Evolutionary conservation across 495 filamentous ascomycete genomes (phyloP), one percentile per base, ranked within the genome.

Genomic region (Aspergillus sclerotioniger): DNA sequence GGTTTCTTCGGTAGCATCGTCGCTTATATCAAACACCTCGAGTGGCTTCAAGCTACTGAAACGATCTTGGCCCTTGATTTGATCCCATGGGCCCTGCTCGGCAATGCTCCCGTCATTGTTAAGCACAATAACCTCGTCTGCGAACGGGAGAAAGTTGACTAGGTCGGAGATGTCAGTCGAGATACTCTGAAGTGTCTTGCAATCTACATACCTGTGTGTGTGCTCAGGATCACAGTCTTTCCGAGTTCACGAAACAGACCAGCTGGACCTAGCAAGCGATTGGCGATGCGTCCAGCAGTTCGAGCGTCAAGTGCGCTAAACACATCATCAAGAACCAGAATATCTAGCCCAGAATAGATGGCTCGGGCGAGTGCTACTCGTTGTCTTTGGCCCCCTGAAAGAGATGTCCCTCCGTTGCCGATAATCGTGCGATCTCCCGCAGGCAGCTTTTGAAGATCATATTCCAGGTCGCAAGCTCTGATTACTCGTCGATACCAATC

Each of bases 131-230:
- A 37, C 33, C 3, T 37, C 13, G 33, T 37, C 33, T 37, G 33
- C 9, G 7, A 37, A 37, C 3, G 33, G 33, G 9, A 37, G 33
- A 37, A 37, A 37, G 33, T 37, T 37, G 33, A 37, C 33, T 37
- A 37, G 33, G 33, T 37, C 33, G 33, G 33, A 37, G 33, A 33
- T 33, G 33, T 37, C 33, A 37, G 33, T 37, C 3, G 9, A 3
- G 33, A 37, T 37, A 37, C 33, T 15, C 2, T 37, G 1, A 3
- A 37, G 33, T 37, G 33, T 37, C 1, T 37, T 3, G 33, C 33
- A 37, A 37, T 37, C 33, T 37, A 37, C 33, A 37, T 50, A 50
- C 47, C 47, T 12, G 47, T 50, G 25, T 50, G 47, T 29, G 47
- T 50, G 31, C 21, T 29, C 25, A 50, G 47, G 31, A 50, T 31